A percentile compares a stretch with the other conserved stretches of the same genome.
These are phyloP conservation scores for Aristolochia fimbriata DNA, from an alignment of 164 flowering plant species.

Conservation along the genomic window DNA sequence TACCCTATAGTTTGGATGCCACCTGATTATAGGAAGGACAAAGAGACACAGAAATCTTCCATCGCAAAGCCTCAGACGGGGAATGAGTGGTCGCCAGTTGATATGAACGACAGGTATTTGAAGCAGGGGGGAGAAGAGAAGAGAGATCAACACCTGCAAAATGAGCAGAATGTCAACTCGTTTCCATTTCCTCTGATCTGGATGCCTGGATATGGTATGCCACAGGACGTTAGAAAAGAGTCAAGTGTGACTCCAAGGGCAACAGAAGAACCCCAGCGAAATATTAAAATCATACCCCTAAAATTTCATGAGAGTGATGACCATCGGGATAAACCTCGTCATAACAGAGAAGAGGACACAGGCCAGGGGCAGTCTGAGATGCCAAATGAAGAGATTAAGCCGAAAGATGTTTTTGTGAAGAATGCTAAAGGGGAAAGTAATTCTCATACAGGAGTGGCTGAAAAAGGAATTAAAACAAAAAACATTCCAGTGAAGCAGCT, in stretches of 20 bases:
- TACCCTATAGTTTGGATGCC: conserved; percentile 53
- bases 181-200: conserved; percentile 36
- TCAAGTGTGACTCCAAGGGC: conserved; percentile 1
- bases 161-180: not conserved
- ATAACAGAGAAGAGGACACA: not conserved
- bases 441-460: not conserved
- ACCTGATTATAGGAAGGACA: conserved; percentile 18
- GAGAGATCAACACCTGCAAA: conserved; percentile 3
- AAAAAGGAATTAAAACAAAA: not conserved
- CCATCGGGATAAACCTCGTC: conserved; percentile 2
- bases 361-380: not conserved
- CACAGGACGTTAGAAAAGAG: conserved; percentile 14
- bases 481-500: conserved; percentile 6
- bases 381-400: conserved; percentile 1
- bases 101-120: conserved; percentile 9
- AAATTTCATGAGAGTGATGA: conserved; percentile 5
- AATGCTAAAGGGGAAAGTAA: conserved; percentile 11
- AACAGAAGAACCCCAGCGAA: conserved; percentile 5
- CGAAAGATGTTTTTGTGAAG: conserved; percentile 19
- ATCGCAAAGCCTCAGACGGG: conserved; percentile 1
- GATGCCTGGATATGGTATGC: conserved; percentile 30
- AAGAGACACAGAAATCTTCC: conserved; percentile 2
- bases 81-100: conserved; percentile 25
- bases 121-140: conserved; percentile 14
- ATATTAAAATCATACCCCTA: conserved; percentile 18